A percentile compares a stretch with the other conserved stretches of the same genome.
These are phyloP conservation scores for Karstenula rhodostoma DNA, from an alignment of 2,329 filamentous ascomycete species.

Conservation along the genomic window DNA sequence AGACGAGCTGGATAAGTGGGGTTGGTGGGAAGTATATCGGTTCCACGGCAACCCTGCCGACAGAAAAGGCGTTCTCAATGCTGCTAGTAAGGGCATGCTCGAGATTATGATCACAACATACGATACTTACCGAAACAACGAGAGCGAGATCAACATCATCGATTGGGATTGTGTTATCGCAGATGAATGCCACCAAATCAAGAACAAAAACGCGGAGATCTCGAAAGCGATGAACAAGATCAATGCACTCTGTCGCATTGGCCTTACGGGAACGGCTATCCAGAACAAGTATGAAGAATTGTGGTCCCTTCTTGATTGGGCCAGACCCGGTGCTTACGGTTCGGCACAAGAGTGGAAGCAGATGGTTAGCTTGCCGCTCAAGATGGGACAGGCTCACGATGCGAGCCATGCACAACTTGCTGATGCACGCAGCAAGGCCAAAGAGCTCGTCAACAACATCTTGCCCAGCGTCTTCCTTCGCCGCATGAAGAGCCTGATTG, in stretches of 20 bases:
- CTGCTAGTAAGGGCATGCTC: conserved; percentile 76
- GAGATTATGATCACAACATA: conserved; percentile 98
- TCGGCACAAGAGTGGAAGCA: conserved; percentile 78
- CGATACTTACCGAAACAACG: conserved; percentile 80
- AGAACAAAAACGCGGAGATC: conserved; percentile 77
- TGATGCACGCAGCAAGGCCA: conserved; percentile 79
- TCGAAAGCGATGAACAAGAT: conserved; percentile 89
- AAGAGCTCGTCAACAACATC: conserved; percentile 84
- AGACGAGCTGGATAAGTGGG: conserved; percentile 86
- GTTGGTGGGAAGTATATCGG: conserved; percentile 89
- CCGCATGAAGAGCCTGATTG: conserved; percentile 91
- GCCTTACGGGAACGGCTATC: conserved; percentile 92
- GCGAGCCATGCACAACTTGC: conserved; percentile 85
- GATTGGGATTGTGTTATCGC: conserved; percentile 94
- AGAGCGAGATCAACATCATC: conserved; percentile 80
- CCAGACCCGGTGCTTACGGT: conserved; percentile 79
- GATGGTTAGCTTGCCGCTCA: conserved; percentile 80
- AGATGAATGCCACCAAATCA: conserved; percentile 91
- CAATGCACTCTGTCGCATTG: conserved; percentile 91
- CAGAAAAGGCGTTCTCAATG: conserved; percentile 74
- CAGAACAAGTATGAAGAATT: conserved; percentile 98
- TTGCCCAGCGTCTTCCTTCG: conserved; percentile 90
- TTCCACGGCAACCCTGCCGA: conserved; percentile 74
- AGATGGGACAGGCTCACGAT: conserved; percentile 90
- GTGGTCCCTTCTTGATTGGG: conserved; percentile 97